Evolutionary conservation across 2,329 filamentous ascomycete species (phyloP).

Genomic region (Exophiala sp.): DNA sequence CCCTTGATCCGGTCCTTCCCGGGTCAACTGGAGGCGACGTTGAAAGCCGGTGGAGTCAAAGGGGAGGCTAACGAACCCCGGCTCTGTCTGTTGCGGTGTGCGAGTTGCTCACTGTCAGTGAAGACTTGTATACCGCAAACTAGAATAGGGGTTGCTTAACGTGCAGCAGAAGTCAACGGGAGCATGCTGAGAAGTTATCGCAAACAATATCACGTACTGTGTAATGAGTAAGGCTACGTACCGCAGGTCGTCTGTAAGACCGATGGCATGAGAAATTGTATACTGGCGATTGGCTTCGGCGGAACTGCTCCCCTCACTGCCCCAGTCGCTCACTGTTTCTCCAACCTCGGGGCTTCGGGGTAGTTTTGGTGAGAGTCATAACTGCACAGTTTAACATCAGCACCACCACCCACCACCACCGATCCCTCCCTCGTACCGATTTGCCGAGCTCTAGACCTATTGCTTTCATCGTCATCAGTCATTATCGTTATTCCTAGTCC

Average conservation of each 20-base stretch:
- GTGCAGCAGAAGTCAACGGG: too few relatives aligned
- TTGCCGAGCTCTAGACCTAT: neutral
- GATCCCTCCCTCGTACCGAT: neutral
- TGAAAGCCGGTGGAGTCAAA: neutral
- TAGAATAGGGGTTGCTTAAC: too few relatives aligned
- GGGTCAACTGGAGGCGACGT: neutral
- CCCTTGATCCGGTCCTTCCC: neutral
- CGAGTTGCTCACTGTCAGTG: too few relatives aligned
- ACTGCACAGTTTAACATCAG: neutral
- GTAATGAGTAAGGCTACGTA: too few relatives aligned
- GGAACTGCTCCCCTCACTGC: neutral
- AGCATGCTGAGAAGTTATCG: too few relatives aligned
- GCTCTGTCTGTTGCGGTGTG: too few relatives aligned
- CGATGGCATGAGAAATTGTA: neutral
- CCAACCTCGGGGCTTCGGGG: conserved; percentile 1
- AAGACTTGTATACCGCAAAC: too few relatives aligned
- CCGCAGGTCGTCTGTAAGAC: neutral
- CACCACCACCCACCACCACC: neutral
- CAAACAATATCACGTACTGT: too few relatives aligned
- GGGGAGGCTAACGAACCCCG: too few relatives aligned
- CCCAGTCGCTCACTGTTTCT: neutral
- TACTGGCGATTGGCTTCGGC: neutral
- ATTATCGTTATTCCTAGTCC: too few relatives aligned
- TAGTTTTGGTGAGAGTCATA: too few relatives aligned
- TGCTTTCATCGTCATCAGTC: neutral